Conservation (phyloP, 2,329 filamentous ascomycete genomes). For the Penicillium sp. region DNA sequence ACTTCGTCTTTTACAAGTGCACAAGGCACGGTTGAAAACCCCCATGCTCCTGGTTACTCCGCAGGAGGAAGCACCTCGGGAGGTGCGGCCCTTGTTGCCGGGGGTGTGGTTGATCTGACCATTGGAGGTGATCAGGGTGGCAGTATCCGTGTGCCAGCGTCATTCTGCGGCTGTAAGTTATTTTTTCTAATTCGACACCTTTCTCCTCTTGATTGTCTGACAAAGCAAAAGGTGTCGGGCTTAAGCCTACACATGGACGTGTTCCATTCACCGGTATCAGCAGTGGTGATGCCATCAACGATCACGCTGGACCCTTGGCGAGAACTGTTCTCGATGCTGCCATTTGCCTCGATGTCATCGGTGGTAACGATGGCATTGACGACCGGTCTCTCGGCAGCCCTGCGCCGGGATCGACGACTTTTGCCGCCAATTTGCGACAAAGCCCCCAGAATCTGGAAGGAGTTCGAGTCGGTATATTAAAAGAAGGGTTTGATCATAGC, state of each 20-base stretch:
- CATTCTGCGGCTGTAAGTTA: constrained; percentile 37
- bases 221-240: constrained; percentile 29
- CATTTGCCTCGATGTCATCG: constrained; percentile 41
- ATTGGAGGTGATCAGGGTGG: constrained; percentile 32
- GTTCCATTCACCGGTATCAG: constrained; percentile 49
- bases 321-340: constrained; percentile 40
- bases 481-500: constrained; percentile 41
- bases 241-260: constrained; percentile 49
- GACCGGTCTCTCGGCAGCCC: constrained; percentile 37
- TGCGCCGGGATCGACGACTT: constrained; percentile 19
- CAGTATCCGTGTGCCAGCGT: constrained; percentile 33
- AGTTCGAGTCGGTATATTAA: constrained; percentile 38
- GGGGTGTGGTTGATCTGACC: constrained; percentile 24
- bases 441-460: constrained; percentile 11
- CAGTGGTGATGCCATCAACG: constrained; percentile 47
- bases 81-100: constrained; percentile 23
- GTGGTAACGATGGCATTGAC: constrained; percentile 47
- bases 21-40: constrained; percentile 25
- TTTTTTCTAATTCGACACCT: too few species aligned
- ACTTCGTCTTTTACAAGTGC: constrained; percentile 27
- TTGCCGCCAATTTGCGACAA: constrained; percentile 9
- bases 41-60: constrained; percentile 24
- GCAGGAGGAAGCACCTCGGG: constrained; percentile 27
- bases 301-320: constrained; percentile 46
- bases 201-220: background rate